phyloP scores from a whole-genome alignment of 805 yeast genomes.

The Candida takata region DNA sequence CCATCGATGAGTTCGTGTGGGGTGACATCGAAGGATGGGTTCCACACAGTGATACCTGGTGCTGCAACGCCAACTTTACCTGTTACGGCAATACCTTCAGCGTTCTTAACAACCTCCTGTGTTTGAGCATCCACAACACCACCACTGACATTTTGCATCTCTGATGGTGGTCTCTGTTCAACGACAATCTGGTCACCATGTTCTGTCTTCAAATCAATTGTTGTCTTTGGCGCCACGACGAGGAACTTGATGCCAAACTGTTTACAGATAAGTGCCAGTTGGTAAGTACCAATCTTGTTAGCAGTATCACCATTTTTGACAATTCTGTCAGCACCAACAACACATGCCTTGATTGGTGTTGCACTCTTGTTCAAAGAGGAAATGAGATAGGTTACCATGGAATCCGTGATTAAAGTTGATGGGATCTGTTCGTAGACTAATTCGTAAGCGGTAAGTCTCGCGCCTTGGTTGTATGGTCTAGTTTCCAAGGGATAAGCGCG shows the following conservation, averaged over 20 bases:
- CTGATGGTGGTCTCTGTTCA: slow-evolving; percentile 80
- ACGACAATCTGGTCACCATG: slow-evolving; percentile 74
- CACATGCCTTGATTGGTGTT: slow-evolving; percentile 77
- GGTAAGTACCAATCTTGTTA: slow-evolving; percentile 93
- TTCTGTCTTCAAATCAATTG: slow-evolving; percentile 64
- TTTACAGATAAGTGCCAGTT: slow-evolving; percentile 66
- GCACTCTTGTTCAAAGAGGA: slow-evolving; percentile 28
- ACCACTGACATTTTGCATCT: slow-evolving; percentile 73
- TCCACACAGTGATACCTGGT: slow-evolving; percentile 82
- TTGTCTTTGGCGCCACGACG: slow-evolving; percentile 93
- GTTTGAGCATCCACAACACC: slow-evolving; percentile 35
- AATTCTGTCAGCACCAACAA: slow-evolving; percentile 86
- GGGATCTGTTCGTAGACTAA: slow-evolving; percentile 82
- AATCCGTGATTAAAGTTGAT: slow-evolving; percentile 81
- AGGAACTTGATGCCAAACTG: slow-evolving; percentile 69
- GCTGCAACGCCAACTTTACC: slow-evolving; percentile 76
- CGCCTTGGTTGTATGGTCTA: slow-evolving; percentile 95
- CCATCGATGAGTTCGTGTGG: slow-evolving; percentile 79
- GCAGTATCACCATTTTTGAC: slow-evolving; percentile 94
- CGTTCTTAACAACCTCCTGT: slow-evolving; percentile 23
- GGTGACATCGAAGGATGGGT: slow-evolving; percentile 94
- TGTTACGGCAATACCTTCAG: slow-evolving; percentile 26
- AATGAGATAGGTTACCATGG: slow-evolving; percentile 80
- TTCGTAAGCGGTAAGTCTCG: slow-evolving; percentile 88
- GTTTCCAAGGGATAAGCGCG: slow-evolving; percentile 89